Evolutionary conservation across 2,329 filamentous ascomycete genomes (phyloP), one percentile per base, ranked within the genome.

Genomic region (Hypoxylon rubiginosum): DNA sequence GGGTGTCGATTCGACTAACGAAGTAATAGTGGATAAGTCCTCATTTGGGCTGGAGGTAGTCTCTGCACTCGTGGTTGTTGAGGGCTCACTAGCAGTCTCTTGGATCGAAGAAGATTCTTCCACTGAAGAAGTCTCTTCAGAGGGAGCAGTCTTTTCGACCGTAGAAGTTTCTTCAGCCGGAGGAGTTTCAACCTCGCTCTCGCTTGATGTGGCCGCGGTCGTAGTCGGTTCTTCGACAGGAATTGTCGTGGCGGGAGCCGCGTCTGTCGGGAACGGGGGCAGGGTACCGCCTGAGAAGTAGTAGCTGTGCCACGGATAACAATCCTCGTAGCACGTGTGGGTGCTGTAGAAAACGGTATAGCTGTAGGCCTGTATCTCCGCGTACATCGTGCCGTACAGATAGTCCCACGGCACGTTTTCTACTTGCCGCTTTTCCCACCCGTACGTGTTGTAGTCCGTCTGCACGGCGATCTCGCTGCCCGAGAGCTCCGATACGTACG

Each of bases 401-500:
- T 62, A 66, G 19, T 67, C 64, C 60, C 64, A 67, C 4, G 41
- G 60, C 30, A 64, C 60, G 24, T 67, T 60, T 57, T 55, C 21
- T 60, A 53, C 39, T 58, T 67, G 28, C 19, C 41, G 41, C 41
- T 45, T 45, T 24, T 67, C 64, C 64, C 64, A 67, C 19, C 4
- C 56, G 17, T 36, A 7, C 5, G 64, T 64, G 64, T 67, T 64
- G 4, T n/a, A 32, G n/a, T 10, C 6, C 17, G 64, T 67, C 46
- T 60, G 64, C 46, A 64, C 60, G 8, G 64, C 34, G 26, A 67
- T 56, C 36, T 56, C 55, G 1, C 17, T 34, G 21, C 60, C 64
- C 5, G 64, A 64, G 17, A 67, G 64, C 7, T 64, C 54, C 6
- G 26, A 4, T 48, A 67, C 24, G n/a, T 48, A 54, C 21, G 64